phyloP scores from a whole-genome alignment of 2,329 filamentous ascomycete species.

The Aureobasidium sp. region DNA sequence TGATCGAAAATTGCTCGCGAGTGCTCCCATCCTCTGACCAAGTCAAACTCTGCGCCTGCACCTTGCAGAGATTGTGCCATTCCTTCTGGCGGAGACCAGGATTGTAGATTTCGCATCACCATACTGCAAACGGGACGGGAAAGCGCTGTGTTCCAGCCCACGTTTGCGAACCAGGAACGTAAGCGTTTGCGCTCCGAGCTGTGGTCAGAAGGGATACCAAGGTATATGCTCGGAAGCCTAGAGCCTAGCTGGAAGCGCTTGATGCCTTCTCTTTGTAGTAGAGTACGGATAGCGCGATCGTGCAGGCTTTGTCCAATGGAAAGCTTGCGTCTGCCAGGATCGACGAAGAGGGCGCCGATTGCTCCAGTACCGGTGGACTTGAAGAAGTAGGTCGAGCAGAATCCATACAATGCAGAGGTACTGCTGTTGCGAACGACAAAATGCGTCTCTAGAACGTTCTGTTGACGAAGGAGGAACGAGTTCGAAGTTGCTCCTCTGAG shows the following conservation, averaged over 20 bases:
- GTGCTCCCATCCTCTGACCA: slow-evolving; percentile 73
- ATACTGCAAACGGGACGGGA: slow-evolving; percentile 61
- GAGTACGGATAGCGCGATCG: slow-evolving; percentile 68
- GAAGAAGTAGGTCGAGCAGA: slow-evolving; percentile 80
- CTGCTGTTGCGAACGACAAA: slow-evolving; percentile 92
- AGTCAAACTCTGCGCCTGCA: slow-evolving; percentile 69
- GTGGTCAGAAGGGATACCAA: slow-evolving; percentile 69
- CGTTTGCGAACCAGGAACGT: slow-evolving; percentile 77
- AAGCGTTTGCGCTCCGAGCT: slow-evolving; percentile 51
- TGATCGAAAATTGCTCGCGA: slow-evolving; percentile 65
- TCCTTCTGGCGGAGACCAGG: slow-evolving; percentile 69
- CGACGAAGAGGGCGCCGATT: slow-evolving; percentile 81
- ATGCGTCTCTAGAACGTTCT: slow-evolving; percentile 69
- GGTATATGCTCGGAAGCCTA: slow-evolving; percentile 74
- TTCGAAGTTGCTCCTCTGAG: slow-evolving; percentile 60
- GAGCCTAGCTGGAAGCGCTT: slow-evolving; percentile 76
- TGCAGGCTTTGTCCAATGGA: slow-evolving; percentile 88
- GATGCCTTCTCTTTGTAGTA: slow-evolving; percentile 63
- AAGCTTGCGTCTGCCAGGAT: slow-evolving; percentile 65
- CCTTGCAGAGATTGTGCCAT: slow-evolving; percentile 65
- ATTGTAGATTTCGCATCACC: slow-evolving; percentile 61
- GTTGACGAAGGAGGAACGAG: slow-evolving; percentile 66
- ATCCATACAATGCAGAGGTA: slow-evolving; percentile 83
- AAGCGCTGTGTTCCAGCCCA: slow-evolving; percentile 69
- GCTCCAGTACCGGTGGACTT: slow-evolving; percentile 62